These are phyloP conservation scores for Tolypocladium tundrense DNA, from an alignment of 2,329 filamentous ascomycete species.

Conservation along the genomic window DNA sequence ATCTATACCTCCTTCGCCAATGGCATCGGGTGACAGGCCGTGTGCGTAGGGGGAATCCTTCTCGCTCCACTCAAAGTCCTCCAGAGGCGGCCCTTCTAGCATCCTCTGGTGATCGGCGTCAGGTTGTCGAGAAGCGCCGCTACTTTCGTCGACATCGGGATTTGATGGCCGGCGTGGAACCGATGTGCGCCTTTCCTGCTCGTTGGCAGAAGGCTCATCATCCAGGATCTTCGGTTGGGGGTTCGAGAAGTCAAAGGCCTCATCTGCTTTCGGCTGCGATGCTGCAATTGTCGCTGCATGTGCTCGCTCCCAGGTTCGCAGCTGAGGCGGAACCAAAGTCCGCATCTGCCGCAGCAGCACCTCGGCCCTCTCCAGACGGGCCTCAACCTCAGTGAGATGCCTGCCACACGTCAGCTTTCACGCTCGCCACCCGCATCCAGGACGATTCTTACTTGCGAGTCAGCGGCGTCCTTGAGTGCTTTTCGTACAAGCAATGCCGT, in stretches of 20 bases:
- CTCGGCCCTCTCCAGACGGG: slow-evolving; percentile 25
- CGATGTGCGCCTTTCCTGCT: background rate
- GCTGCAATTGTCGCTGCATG: background rate
- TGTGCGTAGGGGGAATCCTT: slow-evolving; percentile 16
- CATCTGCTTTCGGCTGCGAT: background rate
- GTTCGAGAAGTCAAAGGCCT: slow-evolving; percentile 9
- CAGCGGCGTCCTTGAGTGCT: slow-evolving; percentile 34
- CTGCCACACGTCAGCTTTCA: slow-evolving; percentile 8
- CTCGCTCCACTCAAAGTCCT: slow-evolving; percentile 28
- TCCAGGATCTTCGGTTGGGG: background rate
- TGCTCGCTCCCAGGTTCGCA: slow-evolving; percentile 8
- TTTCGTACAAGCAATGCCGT: slow-evolving; percentile 37
- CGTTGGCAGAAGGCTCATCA: background rate
- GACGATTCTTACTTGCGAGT: slow-evolving; percentile 27
- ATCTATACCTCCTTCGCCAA: slow-evolving; percentile 6
- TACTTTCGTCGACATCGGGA: background rate
- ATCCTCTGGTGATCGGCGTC: slow-evolving; percentile 12
- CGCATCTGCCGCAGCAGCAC: slow-evolving; percentile 19
- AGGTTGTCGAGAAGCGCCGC: background rate
- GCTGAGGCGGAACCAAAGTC: slow-evolving; percentile 14
- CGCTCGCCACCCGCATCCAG: background rate
- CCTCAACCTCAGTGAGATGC: slow-evolving; percentile 33
- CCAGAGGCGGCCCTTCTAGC: slow-evolving; percentile 21
- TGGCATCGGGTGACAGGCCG: slow-evolving; percentile 13
- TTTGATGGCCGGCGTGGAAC: background rate